Conservation (phyloP, 2,329 filamentous ascomycete species). For the Aspergillus unguis region DNA sequence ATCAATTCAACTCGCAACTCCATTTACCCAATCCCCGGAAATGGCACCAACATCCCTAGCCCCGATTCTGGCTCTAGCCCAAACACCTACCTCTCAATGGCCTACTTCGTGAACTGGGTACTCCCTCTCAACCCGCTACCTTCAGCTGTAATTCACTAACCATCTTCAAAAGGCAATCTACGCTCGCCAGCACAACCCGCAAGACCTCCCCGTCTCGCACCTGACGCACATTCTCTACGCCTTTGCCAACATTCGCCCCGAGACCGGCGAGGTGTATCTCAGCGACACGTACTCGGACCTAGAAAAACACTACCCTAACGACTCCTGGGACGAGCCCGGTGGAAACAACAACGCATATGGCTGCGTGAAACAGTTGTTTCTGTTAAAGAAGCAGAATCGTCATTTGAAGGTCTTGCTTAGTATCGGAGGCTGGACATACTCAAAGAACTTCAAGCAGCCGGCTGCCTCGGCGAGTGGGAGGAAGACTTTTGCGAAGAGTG, state of each 20-base stretch:
- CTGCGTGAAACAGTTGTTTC: slow-evolving; percentile 70
- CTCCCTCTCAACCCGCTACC: not conserved
- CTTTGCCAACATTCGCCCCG: slow-evolving; percentile 80
- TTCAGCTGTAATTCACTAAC: not conserved
- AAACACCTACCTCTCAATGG: slow-evolving; percentile 29
- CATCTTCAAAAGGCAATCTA: slow-evolving; percentile 66
- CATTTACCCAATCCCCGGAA: not conserved
- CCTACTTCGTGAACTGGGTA: slow-evolving; percentile 49
- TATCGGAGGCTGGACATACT: slow-evolving; percentile 78
- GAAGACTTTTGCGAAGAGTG: slow-evolving; percentile 62
- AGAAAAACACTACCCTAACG: slow-evolving; percentile 65
- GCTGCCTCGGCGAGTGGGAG: slow-evolving; percentile 59
- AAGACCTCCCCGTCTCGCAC: slow-evolving; percentile 74
- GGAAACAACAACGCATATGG: slow-evolving; percentile 65
- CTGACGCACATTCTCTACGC: slow-evolving; percentile 88
- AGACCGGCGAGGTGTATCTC: slow-evolving; percentile 75
- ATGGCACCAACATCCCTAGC: not conserved
- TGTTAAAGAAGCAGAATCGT: slow-evolving; percentile 72
- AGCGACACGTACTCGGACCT: slow-evolving; percentile 67
- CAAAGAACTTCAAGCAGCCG: slow-evolving; percentile 69
- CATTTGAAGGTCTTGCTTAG: slow-evolving; percentile 76
- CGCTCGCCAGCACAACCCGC: slow-evolving; percentile 76
- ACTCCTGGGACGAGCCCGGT: slow-evolving; percentile 65
- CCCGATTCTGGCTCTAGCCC: not conserved
- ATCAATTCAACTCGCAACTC: not conserved